Evolutionary conservation across 2,329 filamentous ascomycete species (phyloP).

Genomic region (Aureobasidium namibiae): DNA sequence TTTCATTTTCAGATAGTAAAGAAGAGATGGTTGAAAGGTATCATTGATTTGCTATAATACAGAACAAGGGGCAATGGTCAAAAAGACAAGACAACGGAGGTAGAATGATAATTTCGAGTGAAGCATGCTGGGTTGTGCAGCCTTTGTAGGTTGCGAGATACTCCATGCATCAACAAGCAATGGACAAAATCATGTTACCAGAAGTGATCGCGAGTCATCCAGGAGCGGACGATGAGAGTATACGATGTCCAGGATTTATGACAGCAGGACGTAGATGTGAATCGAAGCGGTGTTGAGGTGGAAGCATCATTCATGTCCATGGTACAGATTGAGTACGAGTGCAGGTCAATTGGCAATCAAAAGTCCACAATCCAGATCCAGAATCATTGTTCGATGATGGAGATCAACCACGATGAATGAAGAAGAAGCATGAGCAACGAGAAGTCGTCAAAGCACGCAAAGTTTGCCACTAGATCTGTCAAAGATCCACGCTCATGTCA

Average conservation of each 20-base stretch:
- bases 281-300: not conserved
- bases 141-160: too few species aligned
- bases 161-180: not conserved
- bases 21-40: not conserved
- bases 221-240: not conserved
- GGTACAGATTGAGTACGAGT: not conserved
- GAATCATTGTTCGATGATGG: not conserved
- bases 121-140: not conserved
- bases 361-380: not conserved
- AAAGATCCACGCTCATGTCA: slow-evolving; percentile 7
- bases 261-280: not conserved
- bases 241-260: not conserved
- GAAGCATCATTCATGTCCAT: not conserved
- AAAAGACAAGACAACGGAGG: not conserved
- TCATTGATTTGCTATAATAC: not conserved
- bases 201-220: not conserved
- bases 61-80: not conserved
- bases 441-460: not conserved
- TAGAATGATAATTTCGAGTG: not conserved
- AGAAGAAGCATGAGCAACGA: slow-evolving; percentile 5
- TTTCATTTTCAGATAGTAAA: not conserved
- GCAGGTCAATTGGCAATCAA: not conserved
- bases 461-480: not conserved
- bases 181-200: not conserved
- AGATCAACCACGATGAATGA: slow-evolving; percentile 2